Evolutionary conservation across 805 yeast genomes (phyloP), one percentile per base, ranked within the genome.

Genomic region (Dipodascus albidus): DNA sequence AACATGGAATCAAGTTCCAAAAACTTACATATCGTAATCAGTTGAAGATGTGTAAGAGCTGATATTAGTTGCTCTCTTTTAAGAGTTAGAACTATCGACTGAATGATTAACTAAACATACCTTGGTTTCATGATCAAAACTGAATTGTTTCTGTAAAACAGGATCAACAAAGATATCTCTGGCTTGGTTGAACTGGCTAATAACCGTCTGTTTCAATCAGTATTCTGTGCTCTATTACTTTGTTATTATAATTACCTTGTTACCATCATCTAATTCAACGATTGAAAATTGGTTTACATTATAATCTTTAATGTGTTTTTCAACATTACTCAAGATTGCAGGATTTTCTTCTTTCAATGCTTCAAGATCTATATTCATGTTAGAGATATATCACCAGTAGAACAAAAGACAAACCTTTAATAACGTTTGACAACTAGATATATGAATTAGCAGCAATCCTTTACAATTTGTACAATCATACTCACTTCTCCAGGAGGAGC

Each of bases 401-500:
- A 31, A 31, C 15, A 9, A 9, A 31, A 23, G n/a, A 58, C 68
- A 19, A 35, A 68, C 72, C 72, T 44, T 65, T 62, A n/a, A 64
- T 57, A 23, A 71, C 75, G 9, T 66, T 59, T 11, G 56, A 33
- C 17, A 66, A 56, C 64, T 57, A 44, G 20, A 38, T n/a, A n/a
- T n/a, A 33, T 33, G 15, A n/a, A n/a, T n/a, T 14, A 33, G 41
- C 41, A 33, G 41, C 41, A 33, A 33, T 33, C 41, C 15, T 33
- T n/a, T n/a, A 14, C 11, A 11, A 11, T 33, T 33, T 11, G n/a
- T 14, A 14, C n/a, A n/a, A 23, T 4, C 22, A 21, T 57, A 52
- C 71, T 58, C 47, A 74, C 73, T 62, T 76, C 79, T 19, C 84
- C 84, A 3, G 82, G 79, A 20, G 84, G 83, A 2, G 82, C 75